These are phyloP conservation scores for Fomitopsis palustris DNA, from an alignment of 1,284 basidiomycete genomes.

Conservation along the genomic window DNA sequence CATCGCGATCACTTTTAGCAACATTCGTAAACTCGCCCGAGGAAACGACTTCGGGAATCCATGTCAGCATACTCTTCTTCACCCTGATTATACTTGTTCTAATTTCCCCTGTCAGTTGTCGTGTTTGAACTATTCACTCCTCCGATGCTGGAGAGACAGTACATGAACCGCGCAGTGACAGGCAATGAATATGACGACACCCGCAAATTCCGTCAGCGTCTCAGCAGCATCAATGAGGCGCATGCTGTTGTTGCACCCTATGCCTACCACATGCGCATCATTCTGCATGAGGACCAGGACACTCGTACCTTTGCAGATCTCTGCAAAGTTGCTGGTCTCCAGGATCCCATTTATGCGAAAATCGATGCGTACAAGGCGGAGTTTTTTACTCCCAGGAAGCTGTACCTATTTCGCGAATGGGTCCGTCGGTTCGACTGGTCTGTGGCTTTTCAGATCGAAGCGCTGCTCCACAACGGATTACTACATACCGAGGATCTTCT, in stretches of 20 bases:
- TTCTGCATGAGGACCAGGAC: conserved; percentile 42
- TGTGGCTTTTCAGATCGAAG: conserved; percentile 69
- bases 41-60: conserved; percentile 48
- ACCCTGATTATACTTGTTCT: conserved; percentile 8
- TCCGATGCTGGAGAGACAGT: conserved; percentile 55
- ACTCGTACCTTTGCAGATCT: conserved; percentile 45
- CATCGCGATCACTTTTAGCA: conserved; percentile 52
- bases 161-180: conserved; percentile 49
- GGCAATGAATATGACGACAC: conserved; percentile 35
- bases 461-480: conserved; percentile 54
- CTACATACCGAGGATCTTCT: conserved; percentile 54
- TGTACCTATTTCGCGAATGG: conserved; percentile 42
- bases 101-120: conserved; percentile 40
- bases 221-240: conserved; percentile 49
- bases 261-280: conserved; percentile 61
- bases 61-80: conserved; percentile 27
- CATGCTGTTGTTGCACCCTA: conserved; percentile 59
- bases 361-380: conserved; percentile 45
- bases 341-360: conserved; percentile 28
- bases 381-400: conserved; percentile 46
- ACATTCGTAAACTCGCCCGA: conserved; percentile 55
- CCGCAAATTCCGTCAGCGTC: conserved; percentile 48
- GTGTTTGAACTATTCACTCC: conserved; percentile 63
- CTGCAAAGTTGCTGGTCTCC: conserved; percentile 51
- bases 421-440: conserved; percentile 47